A percentile compares a stretch with the other conserved stretches of the same genome.
Conservation (phyloP, 208 protist genomes). For the Herpetomonas tarakana region DNA sequence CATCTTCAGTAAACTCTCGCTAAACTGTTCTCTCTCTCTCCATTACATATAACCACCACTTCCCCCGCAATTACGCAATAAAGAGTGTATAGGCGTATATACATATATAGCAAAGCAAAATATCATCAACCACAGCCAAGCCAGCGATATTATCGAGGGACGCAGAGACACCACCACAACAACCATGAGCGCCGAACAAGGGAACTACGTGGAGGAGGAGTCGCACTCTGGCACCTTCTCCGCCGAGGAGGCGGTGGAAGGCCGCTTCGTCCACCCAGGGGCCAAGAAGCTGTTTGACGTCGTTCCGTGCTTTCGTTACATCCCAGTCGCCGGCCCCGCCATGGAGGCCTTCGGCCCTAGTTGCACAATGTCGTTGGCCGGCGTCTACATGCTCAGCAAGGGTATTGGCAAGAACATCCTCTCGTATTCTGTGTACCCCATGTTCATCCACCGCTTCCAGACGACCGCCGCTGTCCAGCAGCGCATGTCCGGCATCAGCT, state of each 20-base stretch:
- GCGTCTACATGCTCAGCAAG: slow-evolving; percentile 35
- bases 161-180: too few species aligned
- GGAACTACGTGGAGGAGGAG: neutral
- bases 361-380: slow-evolving; percentile 18
- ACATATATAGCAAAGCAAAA: too few species aligned
- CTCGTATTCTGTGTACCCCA: slow-evolving; percentile 21
- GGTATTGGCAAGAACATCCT: slow-evolving; percentile 23
- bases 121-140: too few species aligned
- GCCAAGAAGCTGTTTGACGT: slow-evolving; percentile 14
- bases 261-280: slow-evolving; percentile 22
- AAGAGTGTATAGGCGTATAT: too few species aligned
- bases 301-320: slow-evolving; percentile 8
- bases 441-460: slow-evolving; percentile 34
- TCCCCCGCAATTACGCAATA: too few species aligned
- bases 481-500: slow-evolving; percentile 22
- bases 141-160: too few species aligned
- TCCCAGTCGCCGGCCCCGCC: slow-evolving; percentile 24
- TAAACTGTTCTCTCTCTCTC: too few species aligned
- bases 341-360: slow-evolving; percentile 26
- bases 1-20: too few species aligned
- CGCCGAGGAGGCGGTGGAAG: slow-evolving; percentile 15
- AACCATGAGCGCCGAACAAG: slow-evolving; percentile 1
- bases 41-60: too few species aligned
- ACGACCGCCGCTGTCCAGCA: slow-evolving; percentile 18
- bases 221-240: slow-evolving; percentile 1